Base-by-base conservation (phyloP, 2,329 filamentous ascomycete genomes). In the Knoxdaviesia capensis region DNA sequence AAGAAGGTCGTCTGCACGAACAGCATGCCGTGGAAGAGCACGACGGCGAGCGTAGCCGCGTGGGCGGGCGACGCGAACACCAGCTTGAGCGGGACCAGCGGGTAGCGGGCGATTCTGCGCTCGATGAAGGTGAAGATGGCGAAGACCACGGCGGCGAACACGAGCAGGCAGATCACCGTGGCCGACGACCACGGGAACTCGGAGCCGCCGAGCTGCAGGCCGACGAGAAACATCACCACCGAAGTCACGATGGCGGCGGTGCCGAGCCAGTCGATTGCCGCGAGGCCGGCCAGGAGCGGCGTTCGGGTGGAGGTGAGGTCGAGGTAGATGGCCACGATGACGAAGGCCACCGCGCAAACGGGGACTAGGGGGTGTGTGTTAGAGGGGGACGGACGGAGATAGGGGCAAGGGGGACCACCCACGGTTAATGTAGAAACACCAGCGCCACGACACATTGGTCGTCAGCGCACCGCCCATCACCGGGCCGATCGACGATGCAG, bases 391-490 rank as follows among this genome's bases (percentile, higher is more conserved):
- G 52, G 56, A 36, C 49, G 54, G 28, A 31, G 28, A 36, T 6
- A 6, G 36, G 3, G 8, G 20, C 29, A 34, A 6, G 31, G 20
- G 20, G 3, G 20, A 20, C 20, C 20, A 20, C 20, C 5, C 7
- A 9, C 7, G 9, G 10, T 10, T 40, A 39, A 38, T 42, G 36
- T 29, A 40, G 34, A 52, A 62, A 53, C 59, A 74, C 76, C 79
- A 85, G 48, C 81, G 64, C 81, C 81, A 86, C 33, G 80, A 79
- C 41, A 86, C 67, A 5, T 66, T 71, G 54, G 86, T 80, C 0
- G 79, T 72, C n/a, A 86, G 56, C 6, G 82, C 54, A 3, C 82
- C 81, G 48, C 73, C 82, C 0, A 88, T 48, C 0, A 81, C 79
- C 5, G 76, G 80, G 3, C 82, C 82, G 5, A 68, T 64, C 5